Evolutionary conservation across 2,329 filamentous ascomycete species (phyloP).

Genomic region (Ceratocystis papillata): DNA sequence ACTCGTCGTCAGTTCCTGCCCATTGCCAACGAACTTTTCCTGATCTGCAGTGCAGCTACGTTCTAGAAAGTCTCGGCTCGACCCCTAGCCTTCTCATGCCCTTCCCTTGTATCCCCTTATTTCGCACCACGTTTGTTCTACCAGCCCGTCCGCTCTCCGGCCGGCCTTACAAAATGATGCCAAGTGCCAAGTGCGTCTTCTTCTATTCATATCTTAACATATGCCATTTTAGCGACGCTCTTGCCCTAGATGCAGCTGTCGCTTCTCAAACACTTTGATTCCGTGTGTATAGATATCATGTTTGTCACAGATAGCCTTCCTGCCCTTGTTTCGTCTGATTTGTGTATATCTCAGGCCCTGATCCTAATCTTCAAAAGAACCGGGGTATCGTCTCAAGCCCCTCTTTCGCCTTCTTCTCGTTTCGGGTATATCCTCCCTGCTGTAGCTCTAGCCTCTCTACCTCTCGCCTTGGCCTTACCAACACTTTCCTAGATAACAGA

Average conservation of each 20-base stretch:
- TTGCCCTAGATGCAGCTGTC: not conserved
- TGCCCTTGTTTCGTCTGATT: constrained; percentile 9
- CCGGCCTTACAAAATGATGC: no score
- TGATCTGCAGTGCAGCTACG: not conserved
- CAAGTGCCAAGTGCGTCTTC: not conserved
- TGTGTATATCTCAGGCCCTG: not conserved
- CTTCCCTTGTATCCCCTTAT: no score
- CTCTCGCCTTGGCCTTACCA: not conserved
- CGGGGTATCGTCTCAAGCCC: not conserved
- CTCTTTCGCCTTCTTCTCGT: not conserved
- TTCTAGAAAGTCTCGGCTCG: constrained; percentile 4
- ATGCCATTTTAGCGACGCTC: not conserved
- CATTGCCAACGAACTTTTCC: not conserved
- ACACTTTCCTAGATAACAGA: not conserved
- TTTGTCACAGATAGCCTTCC: not conserved
- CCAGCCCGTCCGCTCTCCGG: no score
- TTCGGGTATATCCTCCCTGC: not conserved
- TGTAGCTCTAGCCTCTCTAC: not conserved
- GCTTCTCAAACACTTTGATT: not conserved
- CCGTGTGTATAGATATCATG: not conserved
- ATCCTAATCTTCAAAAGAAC: constrained; percentile 3
- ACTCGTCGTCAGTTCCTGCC: not conserved
- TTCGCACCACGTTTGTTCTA: no score
- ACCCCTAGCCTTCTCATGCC: not conserved
- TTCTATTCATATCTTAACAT: not conserved